A percentile compares a stretch with the other conserved stretches of the same genome.
Conservation (phyloP, 768 basidiomycete genomes). For the Termitomyces sp. region DNA sequence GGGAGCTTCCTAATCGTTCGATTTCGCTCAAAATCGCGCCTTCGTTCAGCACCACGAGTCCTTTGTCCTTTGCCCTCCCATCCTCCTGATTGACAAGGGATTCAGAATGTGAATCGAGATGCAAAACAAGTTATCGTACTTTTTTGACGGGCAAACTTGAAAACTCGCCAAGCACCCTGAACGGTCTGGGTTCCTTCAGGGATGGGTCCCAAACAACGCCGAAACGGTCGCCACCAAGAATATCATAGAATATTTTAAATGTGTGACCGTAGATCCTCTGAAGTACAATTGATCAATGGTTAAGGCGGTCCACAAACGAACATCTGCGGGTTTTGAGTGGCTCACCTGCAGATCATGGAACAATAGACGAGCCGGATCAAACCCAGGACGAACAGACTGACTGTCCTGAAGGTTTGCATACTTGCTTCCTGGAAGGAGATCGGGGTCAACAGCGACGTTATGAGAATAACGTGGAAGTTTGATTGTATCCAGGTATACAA, state of each 20-base stretch:
- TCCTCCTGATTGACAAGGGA: constrained; percentile 21
- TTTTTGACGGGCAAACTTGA: constrained; percentile 55
- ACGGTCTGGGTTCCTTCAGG: constrained; percentile 53
- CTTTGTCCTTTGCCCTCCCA: constrained; percentile 48
- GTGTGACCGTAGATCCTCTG: constrained; percentile 72
- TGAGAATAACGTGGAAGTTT: constrained; percentile 72
- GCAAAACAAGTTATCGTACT: constrained; percentile 17
- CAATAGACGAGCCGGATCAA: constrained; percentile 40
- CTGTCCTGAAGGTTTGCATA: constrained; percentile 39
- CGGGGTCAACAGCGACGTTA: constrained; percentile 48
- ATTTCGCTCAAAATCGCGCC: constrained; percentile 68
- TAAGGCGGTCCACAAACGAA: constrained; percentile 11
- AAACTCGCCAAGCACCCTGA: constrained; percentile 81
- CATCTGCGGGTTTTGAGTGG: background rate
- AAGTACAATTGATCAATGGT: background rate
- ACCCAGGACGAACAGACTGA: constrained; percentile 42
- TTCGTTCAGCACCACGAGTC: constrained; percentile 61
- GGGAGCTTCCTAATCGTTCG: constrained; percentile 62
- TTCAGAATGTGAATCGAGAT: background rate
- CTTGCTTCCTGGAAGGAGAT: constrained; percentile 37
- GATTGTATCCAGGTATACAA: constrained; percentile 66
- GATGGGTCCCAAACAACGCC: constrained; percentile 86
- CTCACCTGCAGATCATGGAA: constrained; percentile 68
- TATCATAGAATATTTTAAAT: constrained; percentile 80
- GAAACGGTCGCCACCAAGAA: constrained; percentile 70